Evolutionary conservation across 495 filamentous ascomycete species (phyloP).

Genomic region (Rhizodiscina lignyota): DNA sequence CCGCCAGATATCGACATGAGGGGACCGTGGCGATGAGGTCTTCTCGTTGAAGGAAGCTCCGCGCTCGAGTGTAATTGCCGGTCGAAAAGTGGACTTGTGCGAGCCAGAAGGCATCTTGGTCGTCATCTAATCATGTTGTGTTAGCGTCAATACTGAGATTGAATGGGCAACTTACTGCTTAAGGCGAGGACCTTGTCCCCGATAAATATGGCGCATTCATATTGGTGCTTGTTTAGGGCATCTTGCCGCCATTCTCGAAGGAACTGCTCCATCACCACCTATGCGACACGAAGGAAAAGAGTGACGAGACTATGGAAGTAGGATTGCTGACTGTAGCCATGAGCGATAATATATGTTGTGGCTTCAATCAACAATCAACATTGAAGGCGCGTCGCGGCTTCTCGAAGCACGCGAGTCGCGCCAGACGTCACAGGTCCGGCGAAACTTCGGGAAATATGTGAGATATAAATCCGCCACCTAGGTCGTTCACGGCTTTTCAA

Average conservation of each 20-base stretch:
- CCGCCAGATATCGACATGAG: slow-evolving; percentile 80
- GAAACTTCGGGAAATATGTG: too few species aligned
- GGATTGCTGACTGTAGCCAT: too few species aligned
- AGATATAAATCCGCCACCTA: too few species aligned
- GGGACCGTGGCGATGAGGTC: slow-evolving; percentile 67
- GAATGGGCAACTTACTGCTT: slow-evolving; percentile 45
- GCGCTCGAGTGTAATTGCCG: slow-evolving; percentile 81
- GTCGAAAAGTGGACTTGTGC: slow-evolving; percentile 89
- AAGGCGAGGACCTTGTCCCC: slow-evolving; percentile 91
- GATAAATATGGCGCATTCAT: slow-evolving; percentile 89
- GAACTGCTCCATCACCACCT: slow-evolving; percentile 90
- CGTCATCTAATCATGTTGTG: slow-evolving; percentile 40
- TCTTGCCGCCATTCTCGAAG: slow-evolving; percentile 86
- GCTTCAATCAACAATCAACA: too few species aligned
- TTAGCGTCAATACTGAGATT: slow-evolving; percentile 2
- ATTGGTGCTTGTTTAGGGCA: slow-evolving; percentile 81
- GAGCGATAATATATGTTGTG: too few species aligned
- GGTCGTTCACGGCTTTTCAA: too few species aligned
- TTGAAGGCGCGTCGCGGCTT: too few species aligned
- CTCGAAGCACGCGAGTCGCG: too few species aligned
- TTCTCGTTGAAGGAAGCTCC: slow-evolving; percentile 68
- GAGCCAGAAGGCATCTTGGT: slow-evolving; percentile 84
- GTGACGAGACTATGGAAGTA: not conserved
- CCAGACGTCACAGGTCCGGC: too few species aligned
- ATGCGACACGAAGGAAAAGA: not conserved